phyloP scores from a whole-genome alignment of 805 yeast species.

The Candida chilensis region DNA sequence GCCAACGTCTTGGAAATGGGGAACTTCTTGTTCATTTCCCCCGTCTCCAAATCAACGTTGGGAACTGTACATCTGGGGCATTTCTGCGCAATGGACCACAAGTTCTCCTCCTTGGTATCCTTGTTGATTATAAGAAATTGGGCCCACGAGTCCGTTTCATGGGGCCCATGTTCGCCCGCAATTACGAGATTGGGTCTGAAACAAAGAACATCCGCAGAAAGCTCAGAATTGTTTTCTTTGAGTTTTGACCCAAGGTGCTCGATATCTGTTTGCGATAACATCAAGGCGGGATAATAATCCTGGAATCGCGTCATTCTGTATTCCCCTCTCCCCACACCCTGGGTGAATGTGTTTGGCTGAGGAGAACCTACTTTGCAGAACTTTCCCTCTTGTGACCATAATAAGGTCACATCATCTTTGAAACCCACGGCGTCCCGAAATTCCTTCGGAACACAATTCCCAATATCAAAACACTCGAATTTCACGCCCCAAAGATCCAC shows the following conservation, averaged over 20 bases:
- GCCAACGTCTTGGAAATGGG: conserved; percentile 11
- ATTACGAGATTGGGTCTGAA: conserved; percentile 17
- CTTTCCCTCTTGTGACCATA: background rate
- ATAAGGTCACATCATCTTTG: background rate
- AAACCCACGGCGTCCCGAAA: background rate
- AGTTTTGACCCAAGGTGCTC: conserved; percentile 5
- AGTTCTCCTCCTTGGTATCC: conserved; percentile 4
- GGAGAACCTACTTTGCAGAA: conserved; percentile 1
- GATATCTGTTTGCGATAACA: conserved; percentile 11
- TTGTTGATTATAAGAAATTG: conserved; percentile 8
- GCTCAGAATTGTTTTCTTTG: conserved; percentile 3
- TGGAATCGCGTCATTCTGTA: conserved; percentile 11
- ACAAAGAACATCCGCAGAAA: conserved; percentile 1
- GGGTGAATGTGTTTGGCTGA: background rate
- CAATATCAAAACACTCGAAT: background rate
- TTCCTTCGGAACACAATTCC: background rate
- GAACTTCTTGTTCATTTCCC: conserved; percentile 10
- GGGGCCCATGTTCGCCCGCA: conserved; percentile 7
- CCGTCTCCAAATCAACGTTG: conserved; percentile 10
- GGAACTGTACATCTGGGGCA: conserved; percentile 17
- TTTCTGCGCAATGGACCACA: conserved; percentile 11
- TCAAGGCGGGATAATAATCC: conserved; percentile 16
- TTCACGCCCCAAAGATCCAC: background rate
- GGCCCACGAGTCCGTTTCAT: conserved; percentile 14
- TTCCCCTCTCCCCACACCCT: background rate